Base-by-base conservation (phyloP, 2,329 filamentous ascomycete genomes). In the Clonostachys chloroleuca region DNA sequence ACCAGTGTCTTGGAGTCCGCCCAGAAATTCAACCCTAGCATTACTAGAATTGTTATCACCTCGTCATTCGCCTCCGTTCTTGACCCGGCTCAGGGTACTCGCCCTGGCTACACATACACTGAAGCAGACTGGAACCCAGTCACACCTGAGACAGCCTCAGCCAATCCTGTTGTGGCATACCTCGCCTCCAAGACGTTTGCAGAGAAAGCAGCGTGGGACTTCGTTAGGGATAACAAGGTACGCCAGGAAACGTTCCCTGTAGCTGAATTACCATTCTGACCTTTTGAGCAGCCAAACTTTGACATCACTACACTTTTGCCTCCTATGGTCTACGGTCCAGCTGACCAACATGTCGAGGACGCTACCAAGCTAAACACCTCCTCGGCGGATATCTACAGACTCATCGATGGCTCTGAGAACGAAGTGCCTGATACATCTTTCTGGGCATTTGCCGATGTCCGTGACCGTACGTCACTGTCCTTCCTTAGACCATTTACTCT, bases 61-160 rank as follows among this genome's bases (percentile, higher is more conserved):
- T 86, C 81, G 4, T 86, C 82, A 2, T 87, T 86, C 54, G 84
- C 83, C 16, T 72, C 83, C 0, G 83, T 87, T n/a, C 34, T 75
- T 30, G 56, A 66, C 12, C 36, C 17, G 7, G 12, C 14, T 5
- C 56, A 63, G 65, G 71, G 61, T 56, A 30, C 63, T 62, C 5
- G 58, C 61, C 46, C 70, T 59, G 42, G 43, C 3, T 51, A 59
- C 16, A 51, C 50, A 9, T 61, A 61, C 50, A 50, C 49, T 2
- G 59, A 61, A 34, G 49, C 52, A 24, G 56, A 57, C 41, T 59
- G 56, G 56, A 58, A 59, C 40, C 56, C 57, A n/a, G 36, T n/a
- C 14, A 39, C 36, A 2, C 17, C 14, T 18, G 36, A 39, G 14
- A 18, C 14, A 39, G 36, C 36, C 12, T 18, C 14, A n/a, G 36